Evolutionary conservation across 768 basidiomycete species (phyloP), one percentile per base, ranked within the genome.

Genomic region (Pisolithus microcarpus): DNA sequence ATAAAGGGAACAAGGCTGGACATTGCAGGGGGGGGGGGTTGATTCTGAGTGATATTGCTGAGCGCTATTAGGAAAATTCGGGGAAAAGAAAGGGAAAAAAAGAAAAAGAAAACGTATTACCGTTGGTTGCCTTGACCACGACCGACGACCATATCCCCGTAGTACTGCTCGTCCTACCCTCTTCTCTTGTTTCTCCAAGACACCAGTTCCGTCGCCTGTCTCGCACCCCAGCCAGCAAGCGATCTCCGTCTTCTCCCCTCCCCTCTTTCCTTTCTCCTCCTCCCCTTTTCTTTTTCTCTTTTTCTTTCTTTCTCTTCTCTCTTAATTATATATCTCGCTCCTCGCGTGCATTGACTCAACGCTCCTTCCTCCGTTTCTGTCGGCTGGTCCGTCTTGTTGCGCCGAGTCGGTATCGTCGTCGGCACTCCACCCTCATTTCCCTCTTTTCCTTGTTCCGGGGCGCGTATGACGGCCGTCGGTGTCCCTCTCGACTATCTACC

Each of bases 401-500:
- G 51, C 65, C 69, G 65, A 44, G 63, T 65, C 58, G 58, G 56
- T 56, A 47, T 46, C 54, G 30, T 66, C 65, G 58, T 56, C 66
- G 56, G 61, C 63, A 61, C 59, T 54, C 58, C 69, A 68, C 73
- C 65, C 58, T 72, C 74, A 57, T 62, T 74, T 53, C 47, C 34
- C 51, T 26, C 48, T 40, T 52, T 45, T 34, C 47, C 39, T 55
- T 53, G 44, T 55, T 56, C 56, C 50, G 47, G 52, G 46, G 54
- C 63, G 59, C 61, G 52, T 52, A 86, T 87, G 84, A 79, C 84
- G 70, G 81, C 84, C 61, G 79, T 84, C 68, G 84, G 72, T 66
- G 70, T 81, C 62, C 77, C 84, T 54, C 79, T 87, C 70, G 85
- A 88, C 66, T 87, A 85, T 67, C 71, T 84, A 48, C 81, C 83